Evolutionary conservation across 108 stramenopile species (phyloP).

Genomic region (Hondaea fermentalgiana): DNA sequence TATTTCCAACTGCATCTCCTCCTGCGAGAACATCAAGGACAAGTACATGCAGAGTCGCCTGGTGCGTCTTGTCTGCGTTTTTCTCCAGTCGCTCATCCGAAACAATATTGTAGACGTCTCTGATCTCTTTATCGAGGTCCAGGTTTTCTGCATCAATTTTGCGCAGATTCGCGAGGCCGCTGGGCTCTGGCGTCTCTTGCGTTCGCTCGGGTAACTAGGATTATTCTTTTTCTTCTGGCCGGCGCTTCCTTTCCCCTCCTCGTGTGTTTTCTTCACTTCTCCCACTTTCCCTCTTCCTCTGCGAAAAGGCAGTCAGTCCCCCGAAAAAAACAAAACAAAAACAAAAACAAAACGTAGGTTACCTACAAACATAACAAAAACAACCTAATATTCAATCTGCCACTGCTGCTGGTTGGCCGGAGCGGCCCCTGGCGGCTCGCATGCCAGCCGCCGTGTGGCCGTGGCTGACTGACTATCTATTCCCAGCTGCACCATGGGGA

Average conservation of each 20-base stretch:
- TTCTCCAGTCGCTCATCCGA: constrained; percentile 82
- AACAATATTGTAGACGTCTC: constrained; percentile 81
- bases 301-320: background rate
- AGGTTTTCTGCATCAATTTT: constrained; percentile 92
- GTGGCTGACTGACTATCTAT: background rate
- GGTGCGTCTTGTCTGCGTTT: constrained; percentile 91
- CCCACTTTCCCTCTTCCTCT: background rate
- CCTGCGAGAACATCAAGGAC: constrained; percentile 83
- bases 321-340: background rate
- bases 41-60: constrained; percentile 83
- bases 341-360: background rate
- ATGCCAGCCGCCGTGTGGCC: background rate
- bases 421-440: background rate
- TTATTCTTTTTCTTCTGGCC: background rate
- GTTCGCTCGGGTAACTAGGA: constrained; percentile 24
- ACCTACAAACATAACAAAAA: background rate
- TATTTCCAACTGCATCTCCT: constrained; percentile 85
- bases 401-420: background rate
- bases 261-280: background rate
- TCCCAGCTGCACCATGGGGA: background rate
- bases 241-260: background rate
- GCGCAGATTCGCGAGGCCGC: constrained; percentile 85
- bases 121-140: constrained; percentile 84
- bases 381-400: background rate
- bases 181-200: constrained; percentile 73